phyloP scores from a whole-genome alignment of 345 rosid genomes.

The Arabidopsis arenosa region DNA sequence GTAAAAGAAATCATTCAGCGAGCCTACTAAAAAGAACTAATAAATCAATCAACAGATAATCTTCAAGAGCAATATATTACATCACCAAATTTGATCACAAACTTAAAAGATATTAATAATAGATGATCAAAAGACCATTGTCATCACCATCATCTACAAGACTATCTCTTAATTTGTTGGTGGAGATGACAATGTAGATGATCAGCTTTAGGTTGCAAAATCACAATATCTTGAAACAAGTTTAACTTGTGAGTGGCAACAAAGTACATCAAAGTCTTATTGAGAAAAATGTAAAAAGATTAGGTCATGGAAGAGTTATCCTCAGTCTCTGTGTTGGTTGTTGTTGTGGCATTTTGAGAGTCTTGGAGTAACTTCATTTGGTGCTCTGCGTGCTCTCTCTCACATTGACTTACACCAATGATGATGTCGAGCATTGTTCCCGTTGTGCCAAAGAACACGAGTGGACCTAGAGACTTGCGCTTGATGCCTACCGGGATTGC shows the following conservation, averaged over 20 bases:
- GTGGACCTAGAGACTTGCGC: slow-evolving; percentile 84
- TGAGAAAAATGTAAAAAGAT: neutral
- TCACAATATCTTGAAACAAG: slow-evolving; percentile 21
- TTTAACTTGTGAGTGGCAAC: neutral
- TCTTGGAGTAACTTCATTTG: slow-evolving; percentile 77
- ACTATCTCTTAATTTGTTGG: neutral
- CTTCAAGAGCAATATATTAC: too few species aligned
- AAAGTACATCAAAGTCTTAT: slow-evolving; percentile 6
- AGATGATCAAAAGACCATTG: too few species aligned
- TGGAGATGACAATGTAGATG: too few species aligned
- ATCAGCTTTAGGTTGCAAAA: too few species aligned
- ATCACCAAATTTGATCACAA: too few species aligned
- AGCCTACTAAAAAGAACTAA: too few species aligned
- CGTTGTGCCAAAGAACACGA: slow-evolving; percentile 94
- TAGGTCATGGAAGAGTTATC: slow-evolving; percentile 31
- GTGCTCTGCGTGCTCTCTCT: slow-evolving; percentile 96
- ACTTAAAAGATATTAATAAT: too few species aligned
- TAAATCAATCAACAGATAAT: too few species aligned
- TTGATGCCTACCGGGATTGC: slow-evolving; percentile 95
- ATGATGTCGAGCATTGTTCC: slow-evolving; percentile 97
- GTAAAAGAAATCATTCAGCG: too few species aligned
- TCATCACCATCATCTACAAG: too few species aligned
- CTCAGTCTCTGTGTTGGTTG: slow-evolving; percentile 31
- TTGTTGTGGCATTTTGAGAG: slow-evolving; percentile 51
- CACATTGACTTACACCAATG: slow-evolving; percentile 88